A percentile compares a stretch with the other conserved stretches of the same genome.
phyloP scores from a whole-genome alignment of 768 basidiomycete species.

The Boletus vermiculosoides region DNA sequence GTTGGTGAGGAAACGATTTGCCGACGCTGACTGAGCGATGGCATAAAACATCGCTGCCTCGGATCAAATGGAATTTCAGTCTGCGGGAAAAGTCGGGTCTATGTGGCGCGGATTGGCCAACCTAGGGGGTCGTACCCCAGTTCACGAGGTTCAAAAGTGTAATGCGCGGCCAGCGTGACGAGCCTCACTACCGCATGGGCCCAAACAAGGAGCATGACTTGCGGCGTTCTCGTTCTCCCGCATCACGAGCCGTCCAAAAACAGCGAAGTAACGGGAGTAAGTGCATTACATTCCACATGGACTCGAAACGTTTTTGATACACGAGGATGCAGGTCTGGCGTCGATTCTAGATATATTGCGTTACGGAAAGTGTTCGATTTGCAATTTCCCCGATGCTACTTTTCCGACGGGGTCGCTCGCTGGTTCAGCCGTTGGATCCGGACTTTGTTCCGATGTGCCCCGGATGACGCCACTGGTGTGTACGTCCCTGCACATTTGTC shows the following conservation, averaged over 20 bases:
- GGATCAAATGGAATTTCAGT: conserved; percentile 32
- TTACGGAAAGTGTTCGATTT: conserved; percentile 39
- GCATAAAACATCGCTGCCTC: conserved; percentile 15
- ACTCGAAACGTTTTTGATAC: not conserved
- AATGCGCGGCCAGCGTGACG: conserved; percentile 19
- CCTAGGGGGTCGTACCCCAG: conserved; percentile 15
- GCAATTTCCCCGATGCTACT: conserved; percentile 34
- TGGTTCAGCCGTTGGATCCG: conserved; percentile 19
- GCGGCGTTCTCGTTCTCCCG: not conserved
- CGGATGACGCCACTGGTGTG: not conserved
- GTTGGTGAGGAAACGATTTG: conserved; percentile 24
- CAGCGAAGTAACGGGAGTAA: not conserved
- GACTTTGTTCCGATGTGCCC: conserved; percentile 11
- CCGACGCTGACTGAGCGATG: conserved; percentile 17
- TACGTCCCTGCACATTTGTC: not conserved
- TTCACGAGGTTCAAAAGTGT: not conserved
- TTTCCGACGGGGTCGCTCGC: conserved; percentile 36
- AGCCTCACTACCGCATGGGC: conserved; percentile 18
- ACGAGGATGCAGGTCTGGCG: not conserved
- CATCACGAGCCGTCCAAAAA: conserved; percentile 4
- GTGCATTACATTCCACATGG: not conserved
- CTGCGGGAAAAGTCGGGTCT: not conserved
- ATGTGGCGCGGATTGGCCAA: not conserved
- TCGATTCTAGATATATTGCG: conserved; percentile 3
- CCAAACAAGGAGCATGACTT: not conserved